These are phyloP conservation scores for Lasiodiplodia sp. DNA, from an alignment of 2,329 filamentous ascomycete genomes.

Conservation along the genomic window DNA sequence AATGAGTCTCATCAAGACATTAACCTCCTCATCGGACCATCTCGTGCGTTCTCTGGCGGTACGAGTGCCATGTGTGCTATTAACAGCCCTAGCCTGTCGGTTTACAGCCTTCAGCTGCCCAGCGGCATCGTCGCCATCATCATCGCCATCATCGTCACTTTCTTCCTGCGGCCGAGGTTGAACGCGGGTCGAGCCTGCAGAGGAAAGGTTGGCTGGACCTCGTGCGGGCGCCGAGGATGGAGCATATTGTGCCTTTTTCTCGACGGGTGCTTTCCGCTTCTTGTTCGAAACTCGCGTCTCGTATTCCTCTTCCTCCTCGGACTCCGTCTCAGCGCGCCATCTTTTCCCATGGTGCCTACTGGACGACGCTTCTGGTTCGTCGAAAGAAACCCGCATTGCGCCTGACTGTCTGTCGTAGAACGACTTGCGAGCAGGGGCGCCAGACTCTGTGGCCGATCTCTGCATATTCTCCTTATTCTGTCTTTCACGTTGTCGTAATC, in stretches of 20 bases:
- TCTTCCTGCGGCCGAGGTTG: neutral
- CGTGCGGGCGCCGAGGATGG: neutral
- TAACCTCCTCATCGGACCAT: slow-evolving; percentile 18
- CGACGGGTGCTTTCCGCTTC: slow-evolving; percentile 40
- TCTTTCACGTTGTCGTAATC: slow-evolving; percentile 32
- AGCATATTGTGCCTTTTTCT: slow-evolving; percentile 31
- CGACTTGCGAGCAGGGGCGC: slow-evolving; percentile 30
- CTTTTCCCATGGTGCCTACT: slow-evolving; percentile 37
- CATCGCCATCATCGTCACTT: neutral
- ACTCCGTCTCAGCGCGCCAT: slow-evolving; percentile 37
- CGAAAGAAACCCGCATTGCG: slow-evolving; percentile 47
- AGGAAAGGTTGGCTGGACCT: neutral
- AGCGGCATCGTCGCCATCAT: neutral
- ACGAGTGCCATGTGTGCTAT: neutral
- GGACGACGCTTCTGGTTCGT: slow-evolving; percentile 39
- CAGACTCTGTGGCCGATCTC: neutral
- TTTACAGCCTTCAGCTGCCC: neutral
- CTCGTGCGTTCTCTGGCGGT: slow-evolving; percentile 29
- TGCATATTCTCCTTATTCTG: slow-evolving; percentile 31
- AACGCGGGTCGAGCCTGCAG: neutral
- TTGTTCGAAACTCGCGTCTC: slow-evolving; percentile 45
- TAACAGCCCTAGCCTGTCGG: slow-evolving; percentile 12
- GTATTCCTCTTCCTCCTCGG: slow-evolving; percentile 52
- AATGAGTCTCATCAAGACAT: neutral
- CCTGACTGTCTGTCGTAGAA: slow-evolving; percentile 52